Percentiles rank a stretch among this genome's conserved stretches.
Evolutionary conservation across 1,284 basidiomycete species (phyloP).

Genomic region (Hymenochaete sp.): DNA sequence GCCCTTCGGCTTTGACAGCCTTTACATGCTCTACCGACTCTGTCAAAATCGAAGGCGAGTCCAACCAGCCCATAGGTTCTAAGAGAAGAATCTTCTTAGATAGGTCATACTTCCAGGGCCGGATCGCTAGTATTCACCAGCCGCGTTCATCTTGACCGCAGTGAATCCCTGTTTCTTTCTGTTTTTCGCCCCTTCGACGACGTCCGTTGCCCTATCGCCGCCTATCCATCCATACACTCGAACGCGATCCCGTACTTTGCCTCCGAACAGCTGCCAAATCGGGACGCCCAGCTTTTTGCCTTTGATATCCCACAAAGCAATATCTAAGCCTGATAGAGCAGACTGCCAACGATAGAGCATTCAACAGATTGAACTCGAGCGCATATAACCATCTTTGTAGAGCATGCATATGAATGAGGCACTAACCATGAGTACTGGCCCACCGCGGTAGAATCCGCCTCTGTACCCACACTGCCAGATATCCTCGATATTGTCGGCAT

Average conservation of each 20-base stretch:
- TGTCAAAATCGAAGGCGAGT: slow-evolving; percentile 41
- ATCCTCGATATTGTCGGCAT: slow-evolving; percentile 65
- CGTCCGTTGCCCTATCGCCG: slow-evolving; percentile 60
- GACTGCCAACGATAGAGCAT: slow-evolving; percentile 25
- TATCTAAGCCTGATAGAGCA: slow-evolving; percentile 47
- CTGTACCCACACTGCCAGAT: slow-evolving; percentile 63
- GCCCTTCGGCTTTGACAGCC: slow-evolving; percentile 51
- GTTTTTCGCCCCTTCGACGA: slow-evolving; percentile 49
- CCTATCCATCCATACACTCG: slow-evolving; percentile 67
- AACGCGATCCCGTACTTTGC: slow-evolving; percentile 53
- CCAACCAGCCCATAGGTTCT: slow-evolving; percentile 33
- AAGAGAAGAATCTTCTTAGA: no score
- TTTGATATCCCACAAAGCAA: slow-evolving; percentile 67
- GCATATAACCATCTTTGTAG: no score
- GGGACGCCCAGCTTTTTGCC: slow-evolving; percentile 72
- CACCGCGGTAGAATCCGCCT: slow-evolving; percentile 65
- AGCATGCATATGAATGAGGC: neutral
- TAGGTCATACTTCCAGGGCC: neutral
- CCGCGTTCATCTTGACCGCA: slow-evolving; percentile 73
- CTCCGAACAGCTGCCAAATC: slow-evolving; percentile 67
- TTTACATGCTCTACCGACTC: slow-evolving; percentile 56
- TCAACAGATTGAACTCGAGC: no score
- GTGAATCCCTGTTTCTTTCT: slow-evolving; percentile 68
- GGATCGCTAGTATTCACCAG: slow-evolving; percentile 29
- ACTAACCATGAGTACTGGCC: slow-evolving; percentile 61